Evolutionary conservation across 2,329 filamentous ascomycete genomes (phyloP), one percentile per base, ranked within the genome.

Genomic region (Nemania sp.): DNA sequence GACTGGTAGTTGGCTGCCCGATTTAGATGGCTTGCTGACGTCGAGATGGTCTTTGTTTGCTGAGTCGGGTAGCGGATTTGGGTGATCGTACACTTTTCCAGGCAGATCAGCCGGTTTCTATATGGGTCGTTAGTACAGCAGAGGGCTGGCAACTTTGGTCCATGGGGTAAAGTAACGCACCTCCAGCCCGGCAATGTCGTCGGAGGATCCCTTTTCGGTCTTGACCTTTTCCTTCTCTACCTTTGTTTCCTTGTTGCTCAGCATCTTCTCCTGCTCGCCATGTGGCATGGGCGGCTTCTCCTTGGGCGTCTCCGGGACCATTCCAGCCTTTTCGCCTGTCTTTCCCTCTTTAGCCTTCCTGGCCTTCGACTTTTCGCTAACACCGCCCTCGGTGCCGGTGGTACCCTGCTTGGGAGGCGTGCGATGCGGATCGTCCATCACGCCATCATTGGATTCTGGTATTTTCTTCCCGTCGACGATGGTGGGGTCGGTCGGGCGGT

Each of bases 371-470:
- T 95, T 96, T 69, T 92, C 89, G 22, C 88, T 91, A 36, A 97
- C 90, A 47, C 93, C 92, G 11, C 91, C 92, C 67, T 92, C 89
- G 1, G 90, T 96, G 33, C 93, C 93, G 3, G 88, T 90, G 2
- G 90, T 95, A 41, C 92, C 93, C 69, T 91, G 82, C 68, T 91
- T 92, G 4, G 92, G 90, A 34, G 83, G 80, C 31, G 81, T 75
- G 61, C 91, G 80, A 68, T 89, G 82, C 59, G 88, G 89, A 71
- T 97, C 92, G 67, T 96, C 89, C 93, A 97, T 97, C 54, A 97
- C 91, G 34, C 92, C 91, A 68, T 96, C 84, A 62, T 86, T 86
- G 56, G 75, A 77, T 60, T 84, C 77, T 23, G 83, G 83, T 19
- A 86, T 83, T 70, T 79, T 82, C 66, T 80, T 80, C 61, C 83